phyloP scores from a whole-genome alignment of 345 rosid genomes.

The Melaleuca alternifolia region DNA sequence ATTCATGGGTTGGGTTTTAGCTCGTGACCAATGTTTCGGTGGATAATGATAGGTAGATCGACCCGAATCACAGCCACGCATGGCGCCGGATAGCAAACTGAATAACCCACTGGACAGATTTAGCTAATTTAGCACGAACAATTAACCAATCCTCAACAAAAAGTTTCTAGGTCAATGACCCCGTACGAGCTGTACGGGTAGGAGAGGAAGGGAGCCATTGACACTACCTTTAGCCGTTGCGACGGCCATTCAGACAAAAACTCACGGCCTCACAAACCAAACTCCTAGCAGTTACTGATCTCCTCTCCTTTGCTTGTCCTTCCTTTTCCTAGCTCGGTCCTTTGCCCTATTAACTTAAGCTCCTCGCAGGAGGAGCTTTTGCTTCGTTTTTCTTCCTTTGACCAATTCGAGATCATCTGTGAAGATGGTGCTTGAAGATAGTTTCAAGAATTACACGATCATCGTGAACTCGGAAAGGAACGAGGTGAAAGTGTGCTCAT shows the following conservation, averaged over 20 bases:
- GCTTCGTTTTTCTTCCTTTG: neutral
- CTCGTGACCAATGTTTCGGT: neutral
- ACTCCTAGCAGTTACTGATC: neutral
- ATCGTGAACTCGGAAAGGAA: neutral
- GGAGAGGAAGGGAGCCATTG: neutral
- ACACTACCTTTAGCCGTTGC: neutral
- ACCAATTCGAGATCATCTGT: neutral
- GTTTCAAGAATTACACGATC: neutral
- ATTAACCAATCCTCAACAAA: neutral
- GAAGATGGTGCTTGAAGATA: neutral
- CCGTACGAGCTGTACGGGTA: neutral
- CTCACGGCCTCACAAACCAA: neutral
- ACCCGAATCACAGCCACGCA: neutral
- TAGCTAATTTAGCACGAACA: neutral
- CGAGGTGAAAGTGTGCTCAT: neutral
- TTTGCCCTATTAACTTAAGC: neutral
- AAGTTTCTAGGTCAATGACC: neutral
- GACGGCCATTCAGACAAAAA: neutral
- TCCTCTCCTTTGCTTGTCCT: neutral
- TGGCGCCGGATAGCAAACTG: neutral
- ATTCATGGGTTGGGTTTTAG: neutral
- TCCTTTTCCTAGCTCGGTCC: neutral
- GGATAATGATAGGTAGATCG: neutral
- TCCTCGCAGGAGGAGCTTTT: neutral
- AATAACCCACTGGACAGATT: neutral